A percentile compares a stretch with the other conserved stretches of the same genome.
Evolutionary conservation across 352 stramenopile genomes (phyloP).

Genomic region (Bremia lactucae): DNA sequence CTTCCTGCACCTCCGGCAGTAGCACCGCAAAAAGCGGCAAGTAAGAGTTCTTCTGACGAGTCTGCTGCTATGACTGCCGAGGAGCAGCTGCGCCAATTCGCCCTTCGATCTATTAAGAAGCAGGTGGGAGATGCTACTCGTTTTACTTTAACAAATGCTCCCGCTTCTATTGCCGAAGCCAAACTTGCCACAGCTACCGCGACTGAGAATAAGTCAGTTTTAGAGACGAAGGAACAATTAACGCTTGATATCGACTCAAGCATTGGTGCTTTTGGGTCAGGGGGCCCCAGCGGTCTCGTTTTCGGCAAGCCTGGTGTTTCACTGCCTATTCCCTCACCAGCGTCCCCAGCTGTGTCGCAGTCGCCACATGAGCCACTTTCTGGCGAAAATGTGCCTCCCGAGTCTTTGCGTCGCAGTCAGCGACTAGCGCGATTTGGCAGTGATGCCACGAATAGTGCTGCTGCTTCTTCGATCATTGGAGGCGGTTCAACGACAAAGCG

Average conservation of each 20-base stretch:
- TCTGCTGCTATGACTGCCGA: slow-evolving; percentile 29
- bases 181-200: slow-evolving; percentile 14
- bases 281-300: slow-evolving; percentile 42
- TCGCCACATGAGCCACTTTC: slow-evolving; percentile 14
- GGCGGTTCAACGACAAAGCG: slow-evolving; percentile 23
- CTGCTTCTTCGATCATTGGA: neutral
- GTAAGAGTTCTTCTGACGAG: slow-evolving; percentile 3
- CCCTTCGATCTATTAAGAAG: slow-evolving; percentile 62
- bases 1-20: slow-evolving; percentile 1
- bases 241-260: slow-evolving; percentile 20
- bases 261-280: slow-evolving; percentile 41
- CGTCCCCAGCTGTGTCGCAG: slow-evolving; percentile 22
- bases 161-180: slow-evolving; percentile 5
- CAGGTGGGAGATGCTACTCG: slow-evolving; percentile 24
- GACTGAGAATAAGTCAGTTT: slow-evolving; percentile 7
- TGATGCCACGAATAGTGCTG: slow-evolving; percentile 6
- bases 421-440: slow-evolving; percentile 36
- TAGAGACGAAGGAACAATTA: slow-evolving; percentile 20
- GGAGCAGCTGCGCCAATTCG: slow-evolving; percentile 53
- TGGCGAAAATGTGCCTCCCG: slow-evolving; percentile 16
- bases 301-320: slow-evolving; percentile 73
- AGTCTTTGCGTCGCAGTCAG: slow-evolving; percentile 35
- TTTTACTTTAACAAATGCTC: slow-evolving; percentile 18
- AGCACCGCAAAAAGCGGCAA: slow-evolving; percentile 7
- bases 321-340: slow-evolving; percentile 47